Percentiles rank a stretch among this genome's conserved stretches.
phyloP scores from a whole-genome alignment of 106 monocot species.

The Dioscorea zingiberensis region DNA sequence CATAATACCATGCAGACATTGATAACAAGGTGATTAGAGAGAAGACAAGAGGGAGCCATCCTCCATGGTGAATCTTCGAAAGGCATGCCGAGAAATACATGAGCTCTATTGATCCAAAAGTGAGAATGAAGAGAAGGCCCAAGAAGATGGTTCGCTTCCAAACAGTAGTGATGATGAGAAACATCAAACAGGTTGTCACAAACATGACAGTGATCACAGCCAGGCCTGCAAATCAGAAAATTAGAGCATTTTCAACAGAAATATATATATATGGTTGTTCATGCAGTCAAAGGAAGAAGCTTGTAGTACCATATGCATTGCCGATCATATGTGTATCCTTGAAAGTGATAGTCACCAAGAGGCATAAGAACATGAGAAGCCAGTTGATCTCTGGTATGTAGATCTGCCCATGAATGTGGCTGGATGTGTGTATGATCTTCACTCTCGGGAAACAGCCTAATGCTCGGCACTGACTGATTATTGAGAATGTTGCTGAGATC shows the following conservation, averaged over 20 bases:
- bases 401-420: slow-evolving; percentile 69
- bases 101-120: slow-evolving; percentile 71
- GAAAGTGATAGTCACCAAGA: slow-evolving; percentile 63
- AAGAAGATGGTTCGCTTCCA: slow-evolving; percentile 45
- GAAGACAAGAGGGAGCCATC: slow-evolving; percentile 66
- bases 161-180: slow-evolving; percentile 60
- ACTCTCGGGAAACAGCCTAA: slow-evolving; percentile 79
- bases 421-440: slow-evolving; percentile 81
- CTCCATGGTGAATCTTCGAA: slow-evolving; percentile 56
- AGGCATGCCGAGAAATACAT: slow-evolving; percentile 73
- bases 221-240: slow-evolving; percentile 38
- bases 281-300: neutral
- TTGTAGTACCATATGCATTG: slow-evolving; percentile 72
- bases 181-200: slow-evolving; percentile 85
- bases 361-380: slow-evolving; percentile 65
- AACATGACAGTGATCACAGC: slow-evolving; percentile 80
- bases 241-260: neutral
- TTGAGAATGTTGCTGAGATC: slow-evolving; percentile 83
- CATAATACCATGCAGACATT: slow-evolving; percentile 74
- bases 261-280: no score
- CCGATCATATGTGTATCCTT: slow-evolving; percentile 57
- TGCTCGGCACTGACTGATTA: slow-evolving; percentile 73
- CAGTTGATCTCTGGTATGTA: slow-evolving; percentile 94
- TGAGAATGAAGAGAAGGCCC: slow-evolving; percentile 28
- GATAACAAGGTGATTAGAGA: slow-evolving; percentile 33